These are phyloP conservation scores for Chytriomyces sp. DNA, from an alignment of 192 early-diverging fungal species.

Conservation along the genomic window DNA sequence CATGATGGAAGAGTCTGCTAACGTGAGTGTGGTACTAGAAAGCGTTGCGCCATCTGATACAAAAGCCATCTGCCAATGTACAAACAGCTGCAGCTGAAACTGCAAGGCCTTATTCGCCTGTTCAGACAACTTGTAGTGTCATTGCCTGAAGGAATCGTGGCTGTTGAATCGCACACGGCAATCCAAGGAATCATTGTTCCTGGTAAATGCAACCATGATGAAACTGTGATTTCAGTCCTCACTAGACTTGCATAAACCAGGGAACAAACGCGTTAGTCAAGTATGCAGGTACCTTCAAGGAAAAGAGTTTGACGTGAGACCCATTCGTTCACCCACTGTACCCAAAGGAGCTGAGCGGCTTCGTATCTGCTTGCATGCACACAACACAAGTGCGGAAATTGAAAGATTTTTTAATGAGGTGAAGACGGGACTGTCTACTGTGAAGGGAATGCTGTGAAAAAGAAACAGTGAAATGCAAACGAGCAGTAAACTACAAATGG, in stretches of 20 bases:
- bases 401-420: conserved; percentile 43
- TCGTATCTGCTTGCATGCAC: conserved; percentile 82
- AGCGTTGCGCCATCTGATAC: too few relatives aligned
- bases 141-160: conserved; percentile 11
- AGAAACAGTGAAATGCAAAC: not conserved
- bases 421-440: conserved; percentile 50
- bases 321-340: conserved; percentile 81
- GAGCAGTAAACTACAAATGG: too few relatives aligned
- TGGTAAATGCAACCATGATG: conserved; percentile 46
- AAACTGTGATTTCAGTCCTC: not conserved
- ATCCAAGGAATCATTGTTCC: conserved; percentile 81
- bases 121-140: conserved; percentile 51
- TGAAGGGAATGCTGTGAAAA: not conserved
- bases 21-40: conserved; percentile 42
- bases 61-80: too few relatives aligned
- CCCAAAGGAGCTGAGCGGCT: conserved; percentile 77
- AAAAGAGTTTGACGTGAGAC: conserved; percentile 69
- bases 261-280: conserved; percentile 58
- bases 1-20: conserved; percentile 56
- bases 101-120: conserved; percentile 53
- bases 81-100: conserved; percentile 35
- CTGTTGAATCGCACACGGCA: conserved; percentile 70
- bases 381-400: conserved; percentile 73
- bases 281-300: conserved; percentile 52
- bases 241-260: conserved; percentile 31